phyloP scores from a whole-genome alignment of 805 yeast genomes.

The Spathaspora passalidarum region DNA sequence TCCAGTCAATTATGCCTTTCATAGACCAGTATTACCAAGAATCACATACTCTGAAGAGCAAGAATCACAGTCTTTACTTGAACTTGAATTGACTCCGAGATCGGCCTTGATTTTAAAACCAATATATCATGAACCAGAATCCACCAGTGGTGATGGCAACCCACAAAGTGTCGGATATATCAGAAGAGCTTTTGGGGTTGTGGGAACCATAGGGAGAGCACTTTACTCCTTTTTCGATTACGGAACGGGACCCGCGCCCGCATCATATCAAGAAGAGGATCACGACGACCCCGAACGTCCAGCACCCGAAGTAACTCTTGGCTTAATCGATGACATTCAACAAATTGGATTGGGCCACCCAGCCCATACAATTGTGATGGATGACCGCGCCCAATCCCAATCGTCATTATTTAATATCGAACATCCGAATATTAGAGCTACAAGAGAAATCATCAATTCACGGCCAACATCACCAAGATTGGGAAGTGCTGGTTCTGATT shows the following conservation, averaged over 20 bases:
- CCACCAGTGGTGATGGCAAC: constrained; percentile 5
- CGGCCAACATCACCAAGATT: constrained; percentile 1
- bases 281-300: not conserved
- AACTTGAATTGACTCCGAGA: constrained; percentile 63
- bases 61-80: constrained; percentile 43
- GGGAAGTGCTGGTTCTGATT: not conserved
- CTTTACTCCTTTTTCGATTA: constrained; percentile 41
- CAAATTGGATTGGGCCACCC: constrained; percentile 1
- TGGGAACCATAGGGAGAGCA: constrained; percentile 23
- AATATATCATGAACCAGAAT: constrained; percentile 25
- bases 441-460: not conserved
- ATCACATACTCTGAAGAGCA: constrained; percentile 54
- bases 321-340: constrained; percentile 1
- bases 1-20: constrained; percentile 43
- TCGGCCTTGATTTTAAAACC: constrained; percentile 77
- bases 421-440: constrained; percentile 1
- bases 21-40: constrained; percentile 43
- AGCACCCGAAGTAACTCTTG: not conserved
- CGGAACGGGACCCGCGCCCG: constrained; percentile 28
- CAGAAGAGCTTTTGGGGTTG: constrained; percentile 6
- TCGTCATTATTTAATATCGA: constrained; percentile 8
- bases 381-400: constrained; percentile 1
- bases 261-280: constrained; percentile 5
- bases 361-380: constrained; percentile 7
- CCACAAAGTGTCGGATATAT: constrained; percentile 8